phyloP scores from a whole-genome alignment of 768 basidiomycete genomes.

The Gyrodon lividus region DNA sequence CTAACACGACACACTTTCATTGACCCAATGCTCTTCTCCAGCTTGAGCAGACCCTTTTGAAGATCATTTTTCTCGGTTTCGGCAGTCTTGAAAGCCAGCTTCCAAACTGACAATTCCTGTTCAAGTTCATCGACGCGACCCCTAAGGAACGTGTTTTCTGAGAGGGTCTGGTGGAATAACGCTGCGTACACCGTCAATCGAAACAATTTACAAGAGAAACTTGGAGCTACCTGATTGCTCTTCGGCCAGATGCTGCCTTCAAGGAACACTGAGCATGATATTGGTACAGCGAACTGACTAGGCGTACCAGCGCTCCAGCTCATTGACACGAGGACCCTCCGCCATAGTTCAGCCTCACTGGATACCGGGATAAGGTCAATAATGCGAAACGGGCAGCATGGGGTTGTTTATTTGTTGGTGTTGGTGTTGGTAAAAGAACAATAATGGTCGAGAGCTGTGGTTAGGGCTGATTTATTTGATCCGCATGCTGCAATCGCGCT shows the following conservation, averaged over 20 bases:
- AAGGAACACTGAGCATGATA: neutral
- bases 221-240: constrained; percentile 32
- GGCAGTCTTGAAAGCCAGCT: constrained; percentile 34
- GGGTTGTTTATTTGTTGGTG: neutral
- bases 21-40: constrained; percentile 34
- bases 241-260: constrained; percentile 33
- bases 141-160: constrained; percentile 32
- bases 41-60: constrained; percentile 24
- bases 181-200: constrained; percentile 14
- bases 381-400: neutral
- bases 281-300: neutral
- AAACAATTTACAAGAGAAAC: neutral
- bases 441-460: no score
- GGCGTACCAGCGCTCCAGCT: constrained; percentile 6
- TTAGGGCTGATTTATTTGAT: no score
- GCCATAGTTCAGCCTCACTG: neutral
- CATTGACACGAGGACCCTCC: constrained; percentile 1
- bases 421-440: neutral
- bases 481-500: neutral
- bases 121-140: constrained; percentile 36
- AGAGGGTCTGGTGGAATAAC: constrained; percentile 32
- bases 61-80: constrained; percentile 34
- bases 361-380: neutral
- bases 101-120: constrained; percentile 41
- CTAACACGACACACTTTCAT: constrained; percentile 26